Conservation (phyloP, 139 green algal species). For the Raphidocelis subcapitata region DNA sequence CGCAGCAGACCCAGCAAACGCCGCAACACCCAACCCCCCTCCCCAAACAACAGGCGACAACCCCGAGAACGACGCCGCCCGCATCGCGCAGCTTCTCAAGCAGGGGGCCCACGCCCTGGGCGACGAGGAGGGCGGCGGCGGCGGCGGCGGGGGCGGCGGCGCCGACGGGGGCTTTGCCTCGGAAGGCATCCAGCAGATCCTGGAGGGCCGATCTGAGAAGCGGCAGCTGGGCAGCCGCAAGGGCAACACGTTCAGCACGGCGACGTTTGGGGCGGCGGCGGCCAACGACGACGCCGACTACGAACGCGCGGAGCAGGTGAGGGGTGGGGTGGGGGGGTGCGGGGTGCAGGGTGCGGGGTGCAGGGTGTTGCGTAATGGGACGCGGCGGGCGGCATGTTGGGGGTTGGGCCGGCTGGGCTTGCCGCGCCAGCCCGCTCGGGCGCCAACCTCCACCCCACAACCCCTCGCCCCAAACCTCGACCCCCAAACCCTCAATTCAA, state of each 20-base stretch:
- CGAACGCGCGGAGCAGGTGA: neutral
- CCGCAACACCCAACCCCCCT: no score
- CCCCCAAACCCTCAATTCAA: no score
- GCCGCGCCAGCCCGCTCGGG: no score
- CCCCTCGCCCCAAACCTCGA: no score
- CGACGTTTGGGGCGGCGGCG: conserved; percentile 57
- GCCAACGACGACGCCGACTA: neutral
- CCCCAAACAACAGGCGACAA: conserved; percentile 31
- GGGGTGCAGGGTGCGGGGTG: neutral
- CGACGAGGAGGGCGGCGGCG: neutral
- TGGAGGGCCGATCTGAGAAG: conserved; percentile 83
- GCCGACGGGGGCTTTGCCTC: conserved; percentile 33
- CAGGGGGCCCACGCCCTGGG: conserved; percentile 81
- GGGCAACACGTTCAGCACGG: conserved; percentile 82
- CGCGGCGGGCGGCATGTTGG: conserved; percentile 68
- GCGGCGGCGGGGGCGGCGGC: conserved; percentile 2
- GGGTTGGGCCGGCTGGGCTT: no score
- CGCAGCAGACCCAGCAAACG: no score
- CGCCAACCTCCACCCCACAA: no score
- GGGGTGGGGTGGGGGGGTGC: neutral
- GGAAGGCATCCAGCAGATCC: conserved; percentile 89
- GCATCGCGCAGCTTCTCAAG: conserved; percentile 80
- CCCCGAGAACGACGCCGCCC: conserved; percentile 62
- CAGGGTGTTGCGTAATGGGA: conserved; percentile 56
- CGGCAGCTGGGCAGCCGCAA: conserved; percentile 74